Base-by-base conservation (phyloP, 164 flowering plant species). In the Piper longum region DNA sequence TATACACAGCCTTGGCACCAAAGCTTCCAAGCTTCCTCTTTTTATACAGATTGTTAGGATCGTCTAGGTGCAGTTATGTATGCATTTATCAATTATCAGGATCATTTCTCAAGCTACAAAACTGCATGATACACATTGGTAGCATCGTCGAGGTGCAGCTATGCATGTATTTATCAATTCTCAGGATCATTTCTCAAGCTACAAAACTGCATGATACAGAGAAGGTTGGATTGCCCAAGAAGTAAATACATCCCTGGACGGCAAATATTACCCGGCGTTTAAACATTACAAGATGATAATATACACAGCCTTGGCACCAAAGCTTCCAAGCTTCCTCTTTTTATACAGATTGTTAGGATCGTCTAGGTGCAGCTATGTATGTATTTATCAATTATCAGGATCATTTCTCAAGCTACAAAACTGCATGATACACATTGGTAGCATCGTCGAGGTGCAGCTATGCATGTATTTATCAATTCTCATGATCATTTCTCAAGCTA, bases 201-300 rank as follows among this genome's bases (percentile, higher is more conserved):
- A 63, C 65, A 63, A 63, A 63, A 63, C 65, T 63, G 65, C 11
- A 63, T 36, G 65, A 7, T 3, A 45, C 52, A 45, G 13, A 17
- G 36, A 52, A 18, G 1, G 44, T 48, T 63, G 40, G 44, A 11
- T 12, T 16, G 57, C 43, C 18, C 41, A 39, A 39, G 57, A 16
- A 18, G 19, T 36, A 7, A 54, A 54, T 42, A 63, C 39, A 51
- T 2, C n/a, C 19, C 41, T 57, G 36, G 54, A n/a, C 56, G 2
- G 54, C n/a, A n/a, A n/a, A n/a, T n/a, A n/a, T n/a, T n/a, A n/a
- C n/a, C n/a, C n/a, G n/a, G n/a, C n/a, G n/a, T n/a, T n/a, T n/a
- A n/a, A n/a, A n/a, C n/a, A n/a, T n/a, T n/a, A n/a, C n/a, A n/a
- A n/a, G n/a, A n/a, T 26, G 36, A 26, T 26, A 26, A 26, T 26